Evolutionary conservation across 2,329 filamentous ascomycete genomes (phyloP).

Genomic region (Colletotrichum sp.): DNA sequence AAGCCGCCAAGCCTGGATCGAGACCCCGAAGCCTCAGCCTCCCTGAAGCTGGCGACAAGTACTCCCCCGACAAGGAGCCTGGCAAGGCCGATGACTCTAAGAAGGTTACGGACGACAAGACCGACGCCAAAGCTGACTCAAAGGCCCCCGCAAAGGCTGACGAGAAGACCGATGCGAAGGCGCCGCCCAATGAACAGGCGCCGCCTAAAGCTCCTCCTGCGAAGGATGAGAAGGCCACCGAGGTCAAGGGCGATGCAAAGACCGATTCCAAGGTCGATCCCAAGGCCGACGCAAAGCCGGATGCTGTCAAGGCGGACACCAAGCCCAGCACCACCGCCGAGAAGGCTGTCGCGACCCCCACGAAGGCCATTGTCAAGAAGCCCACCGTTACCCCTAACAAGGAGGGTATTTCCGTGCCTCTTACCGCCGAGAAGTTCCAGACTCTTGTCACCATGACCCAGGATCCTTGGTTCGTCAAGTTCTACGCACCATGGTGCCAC

Average conservation of each 20-base stretch:
- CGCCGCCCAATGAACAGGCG: constrained; percentile 22
- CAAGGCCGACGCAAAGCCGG: constrained; percentile 30
- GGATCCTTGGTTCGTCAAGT: constrained; percentile 98
- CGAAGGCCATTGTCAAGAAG: constrained; percentile 48
- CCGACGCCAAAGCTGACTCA: constrained; percentile 22
- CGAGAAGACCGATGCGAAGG: constrained; percentile 34
- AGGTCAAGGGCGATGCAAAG: constrained; percentile 25
- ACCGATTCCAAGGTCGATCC: constrained; percentile 21
- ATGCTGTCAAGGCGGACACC: constrained; percentile 16
- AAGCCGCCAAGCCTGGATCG: constrained; percentile 80
- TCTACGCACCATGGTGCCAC: constrained; percentile 96
- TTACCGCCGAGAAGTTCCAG: constrained; percentile 87
- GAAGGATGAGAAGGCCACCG: constrained; percentile 30
- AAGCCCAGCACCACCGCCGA: constrained; percentile 22
- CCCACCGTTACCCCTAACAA: constrained; percentile 70
- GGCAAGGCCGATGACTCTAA: constrained; percentile 28
- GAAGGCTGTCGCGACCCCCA: constrained; percentile 29
- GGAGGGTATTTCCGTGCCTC: constrained; percentile 72
- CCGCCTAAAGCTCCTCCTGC: constrained; percentile 12
- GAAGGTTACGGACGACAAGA: constrained; percentile 22
- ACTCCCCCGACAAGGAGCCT: constrained; percentile 36
- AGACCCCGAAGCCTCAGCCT: constrained; percentile 71
- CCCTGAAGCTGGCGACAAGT: constrained; percentile 71
- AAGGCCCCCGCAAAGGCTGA: constrained; percentile 24
- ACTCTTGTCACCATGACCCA: constrained; percentile 82